These are phyloP conservation scores for Xylariaceae sp. DNA, from an alignment of 2,329 filamentous ascomycete species.

Conservation along the genomic window DNA sequence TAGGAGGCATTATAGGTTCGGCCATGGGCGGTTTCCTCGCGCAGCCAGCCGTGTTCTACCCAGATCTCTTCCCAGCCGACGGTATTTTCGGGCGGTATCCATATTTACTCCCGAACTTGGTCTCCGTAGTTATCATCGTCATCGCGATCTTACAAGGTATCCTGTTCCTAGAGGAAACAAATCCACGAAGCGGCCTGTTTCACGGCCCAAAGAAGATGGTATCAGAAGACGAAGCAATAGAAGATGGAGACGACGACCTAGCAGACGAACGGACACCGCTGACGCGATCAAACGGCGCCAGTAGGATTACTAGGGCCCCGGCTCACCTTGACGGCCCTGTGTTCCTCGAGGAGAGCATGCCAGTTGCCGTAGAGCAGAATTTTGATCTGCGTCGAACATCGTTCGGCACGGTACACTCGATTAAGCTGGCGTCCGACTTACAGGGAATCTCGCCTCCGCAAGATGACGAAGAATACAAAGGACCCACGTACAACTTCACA, in stretches of 20 bases:
- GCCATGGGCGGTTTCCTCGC: constrained; percentile 37
- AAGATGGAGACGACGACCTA: constrained; percentile 26
- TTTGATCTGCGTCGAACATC: constrained; percentile 36
- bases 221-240: constrained; percentile 19
- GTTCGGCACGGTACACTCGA: constrained; percentile 41
- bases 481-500: constrained; percentile 35
- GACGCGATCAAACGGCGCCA: constrained; percentile 5
- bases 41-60: constrained; percentile 34
- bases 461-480: constrained; percentile 19
- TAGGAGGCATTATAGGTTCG: constrained; percentile 35
- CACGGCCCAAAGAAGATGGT: constrained; percentile 5
- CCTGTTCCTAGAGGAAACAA: constrained; percentile 53
- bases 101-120: constrained; percentile 66
- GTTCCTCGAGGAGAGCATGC: constrained; percentile 34
- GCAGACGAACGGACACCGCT: constrained; percentile 29
- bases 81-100: constrained; percentile 58
- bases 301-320: constrained; percentile 13
- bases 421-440: constrained; percentile 28
- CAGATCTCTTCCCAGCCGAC: constrained; percentile 34
- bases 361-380: constrained; percentile 31
- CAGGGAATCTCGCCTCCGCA: constrained; percentile 6
- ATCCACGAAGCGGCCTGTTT: constrained; percentile 23
- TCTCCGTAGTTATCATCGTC: constrained; percentile 57
- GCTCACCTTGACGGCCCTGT: constrained; percentile 24
- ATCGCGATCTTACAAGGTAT: constrained; percentile 60